Evolutionary conservation across 2,329 filamentous ascomycete genomes (phyloP), one percentile per base, ranked within the genome.

Genomic region (Botrytis cinerea): DNA sequence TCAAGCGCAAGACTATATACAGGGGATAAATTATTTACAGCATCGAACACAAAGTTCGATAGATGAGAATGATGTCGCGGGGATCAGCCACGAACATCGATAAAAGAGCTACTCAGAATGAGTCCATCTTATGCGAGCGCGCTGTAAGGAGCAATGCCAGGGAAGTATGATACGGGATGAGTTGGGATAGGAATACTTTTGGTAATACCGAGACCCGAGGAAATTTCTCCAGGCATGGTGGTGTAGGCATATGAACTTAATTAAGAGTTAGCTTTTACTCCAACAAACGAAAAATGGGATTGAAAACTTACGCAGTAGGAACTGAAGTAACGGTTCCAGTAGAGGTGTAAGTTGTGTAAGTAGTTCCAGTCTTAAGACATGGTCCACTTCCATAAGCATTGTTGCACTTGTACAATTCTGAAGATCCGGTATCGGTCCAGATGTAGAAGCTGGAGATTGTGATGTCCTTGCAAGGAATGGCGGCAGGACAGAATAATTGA

Each of bases 401-500:
- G 38, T 83, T 80, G 80, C 87, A 89, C 46, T 80, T 79, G 77
- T 88, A 85, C 28, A 79, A 79, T 72, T 84, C 82, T 63, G 77
- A 78, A 71, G 70, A 79, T 32, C 85, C 85, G 0, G 80, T 74
- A 70, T 87, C 85, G 4, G 86, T 87, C 86, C 85, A 87, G 79
- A 89, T 86, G 61, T 83, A 81, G 76, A 89, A 85, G 77, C 87
- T 83, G 9, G 81, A 80, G 73, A 89, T 84, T 28, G 81, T 83
- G 74, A 89, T 84, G 59, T 84, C 84, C 8, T 83, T 85, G 82
- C 88, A 90, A 22, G 87, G 87, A 2, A 83, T 84, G 3, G 78
- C 82, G 66, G 85, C 82, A 0, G 87, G 84, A 75, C 88, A 90
- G 32, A 84, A 78, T 43, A 88, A 80, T 75, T 87, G 85, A 76